phyloP scores from a whole-genome alignment of 2,329 filamentous ascomycete genomes.

The Venturia nashicola region DNA sequence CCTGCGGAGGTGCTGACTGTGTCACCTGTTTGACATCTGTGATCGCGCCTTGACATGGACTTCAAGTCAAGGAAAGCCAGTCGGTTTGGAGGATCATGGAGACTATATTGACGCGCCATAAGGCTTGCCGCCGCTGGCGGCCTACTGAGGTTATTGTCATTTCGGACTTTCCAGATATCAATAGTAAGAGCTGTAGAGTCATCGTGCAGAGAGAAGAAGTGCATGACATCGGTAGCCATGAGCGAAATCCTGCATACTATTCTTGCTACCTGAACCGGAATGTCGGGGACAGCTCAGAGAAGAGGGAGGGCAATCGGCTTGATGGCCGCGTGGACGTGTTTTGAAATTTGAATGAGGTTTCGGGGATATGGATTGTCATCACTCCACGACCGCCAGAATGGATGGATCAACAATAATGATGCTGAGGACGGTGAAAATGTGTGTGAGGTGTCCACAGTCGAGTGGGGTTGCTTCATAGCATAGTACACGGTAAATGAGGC shows the following conservation, averaged over 20 bases:
- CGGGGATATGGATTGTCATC: not conserved
- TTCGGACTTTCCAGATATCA: not conserved
- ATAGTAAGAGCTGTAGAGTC: not conserved
- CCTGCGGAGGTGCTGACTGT: not conserved
- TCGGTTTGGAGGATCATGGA: not conserved
- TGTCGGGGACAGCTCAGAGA: not conserved
- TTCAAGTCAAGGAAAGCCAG: not conserved
- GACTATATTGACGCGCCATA: not conserved
- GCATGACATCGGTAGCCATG: not conserved
- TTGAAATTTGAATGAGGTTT: not conserved
- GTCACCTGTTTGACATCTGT: not conserved
- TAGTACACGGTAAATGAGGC: not conserved
- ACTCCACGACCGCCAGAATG: not conserved
- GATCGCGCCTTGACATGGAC: not conserved
- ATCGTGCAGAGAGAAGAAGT: not conserved
- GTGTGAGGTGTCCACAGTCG: not conserved
- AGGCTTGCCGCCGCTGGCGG: not conserved
- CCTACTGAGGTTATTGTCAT: too few species aligned
- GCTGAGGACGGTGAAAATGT: not conserved
- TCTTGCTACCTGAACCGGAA: not conserved
- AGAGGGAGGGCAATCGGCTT: not conserved
- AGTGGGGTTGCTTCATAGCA: not conserved
- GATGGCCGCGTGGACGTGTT: not conserved
- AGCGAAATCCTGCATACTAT: not conserved
- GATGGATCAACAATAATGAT: not conserved